These are phyloP conservation scores for Solanum acaule DNA, from an alignment of 257 asterid genomes.

Conservation along the genomic window DNA sequence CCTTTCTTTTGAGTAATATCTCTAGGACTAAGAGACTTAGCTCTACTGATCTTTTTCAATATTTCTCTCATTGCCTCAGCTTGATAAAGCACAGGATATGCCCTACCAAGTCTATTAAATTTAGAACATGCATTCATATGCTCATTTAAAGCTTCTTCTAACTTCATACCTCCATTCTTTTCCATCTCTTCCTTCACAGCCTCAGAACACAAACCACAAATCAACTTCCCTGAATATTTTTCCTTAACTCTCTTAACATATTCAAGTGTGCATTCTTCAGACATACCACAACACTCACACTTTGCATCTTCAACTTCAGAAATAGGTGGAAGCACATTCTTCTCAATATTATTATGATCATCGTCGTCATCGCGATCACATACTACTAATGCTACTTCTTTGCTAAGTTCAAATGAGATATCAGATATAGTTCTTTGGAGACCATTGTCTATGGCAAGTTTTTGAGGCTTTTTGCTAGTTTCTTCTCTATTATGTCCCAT, in stretches of 20 bases:
- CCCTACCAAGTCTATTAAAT: constrained; percentile 68
- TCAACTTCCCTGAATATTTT: constrained; percentile 48
- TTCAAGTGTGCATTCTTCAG: constrained; percentile 71
- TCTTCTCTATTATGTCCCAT: neutral
- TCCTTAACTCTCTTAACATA: constrained; percentile 48
- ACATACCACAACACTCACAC: constrained; percentile 97
- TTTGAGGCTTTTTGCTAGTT: neutral
- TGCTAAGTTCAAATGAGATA: constrained; percentile 49
- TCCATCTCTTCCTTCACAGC: constrained; percentile 85
- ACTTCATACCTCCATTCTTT: constrained; percentile 52
- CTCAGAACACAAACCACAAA: constrained; percentile 84
- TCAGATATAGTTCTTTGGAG: constrained; percentile 72
- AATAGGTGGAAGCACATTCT: constrained; percentile 27
- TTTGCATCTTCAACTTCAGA: constrained; percentile 76
- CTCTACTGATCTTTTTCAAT: constrained; percentile 53
- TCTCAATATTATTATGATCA: neutral
- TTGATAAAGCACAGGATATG: constrained; percentile 71
- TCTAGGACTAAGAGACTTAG: constrained; percentile 57
- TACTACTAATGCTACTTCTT: neutral
- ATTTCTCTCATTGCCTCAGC: constrained; percentile 84
- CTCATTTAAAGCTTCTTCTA: constrained; percentile 49
- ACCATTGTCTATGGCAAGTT: constrained; percentile 31
- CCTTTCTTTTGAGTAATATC: constrained; percentile 28
- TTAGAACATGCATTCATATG: constrained; percentile 69
- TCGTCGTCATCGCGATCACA: too few species aligned